Percentiles rank a stretch among this genome's conserved stretches.
These are phyloP conservation scores for Fusarium miscanthi DNA, from an alignment of 2,329 filamentous ascomycete species.

Conservation along the genomic window DNA sequence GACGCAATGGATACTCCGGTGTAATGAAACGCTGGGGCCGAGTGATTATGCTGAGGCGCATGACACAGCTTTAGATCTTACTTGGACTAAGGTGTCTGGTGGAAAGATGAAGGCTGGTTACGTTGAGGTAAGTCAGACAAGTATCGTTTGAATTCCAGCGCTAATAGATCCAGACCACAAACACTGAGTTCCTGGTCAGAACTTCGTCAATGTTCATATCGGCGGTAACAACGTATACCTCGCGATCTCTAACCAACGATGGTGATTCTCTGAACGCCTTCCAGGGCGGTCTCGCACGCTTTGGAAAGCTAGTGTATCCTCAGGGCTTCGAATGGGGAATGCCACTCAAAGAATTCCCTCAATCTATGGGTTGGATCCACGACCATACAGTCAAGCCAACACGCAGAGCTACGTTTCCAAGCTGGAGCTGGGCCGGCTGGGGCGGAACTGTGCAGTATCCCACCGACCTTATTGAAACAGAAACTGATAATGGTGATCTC, in stretches of 20 bases:
- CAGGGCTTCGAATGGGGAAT: neutral
- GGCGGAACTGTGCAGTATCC: neutral
- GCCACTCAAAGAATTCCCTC: neutral
- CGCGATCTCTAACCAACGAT: neutral
- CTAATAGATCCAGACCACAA: neutral
- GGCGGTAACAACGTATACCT: fast-evolving
- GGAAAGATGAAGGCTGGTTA: neutral
- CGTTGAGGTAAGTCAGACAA: neutral
- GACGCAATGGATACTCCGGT: neutral
- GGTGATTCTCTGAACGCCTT: neutral
- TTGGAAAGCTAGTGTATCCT: neutral
- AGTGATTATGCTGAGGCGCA: neutral
- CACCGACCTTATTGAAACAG: neutral
- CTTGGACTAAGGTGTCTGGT: neutral
- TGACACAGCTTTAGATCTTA: neutral
- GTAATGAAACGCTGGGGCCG: neutral
- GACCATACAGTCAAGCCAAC: neutral
- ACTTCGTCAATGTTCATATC: neutral
- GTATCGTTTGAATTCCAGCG: neutral
- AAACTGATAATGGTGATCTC: neutral
- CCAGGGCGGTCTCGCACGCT: neutral
- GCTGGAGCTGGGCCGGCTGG: neutral
- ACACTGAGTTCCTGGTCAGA: neutral
- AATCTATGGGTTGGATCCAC: neutral
- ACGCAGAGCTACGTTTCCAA: neutral